These are phyloP conservation scores for Paramyrothecium sp. DNA, from an alignment of 2,329 filamentous ascomycete species.

Conservation along the genomic window DNA sequence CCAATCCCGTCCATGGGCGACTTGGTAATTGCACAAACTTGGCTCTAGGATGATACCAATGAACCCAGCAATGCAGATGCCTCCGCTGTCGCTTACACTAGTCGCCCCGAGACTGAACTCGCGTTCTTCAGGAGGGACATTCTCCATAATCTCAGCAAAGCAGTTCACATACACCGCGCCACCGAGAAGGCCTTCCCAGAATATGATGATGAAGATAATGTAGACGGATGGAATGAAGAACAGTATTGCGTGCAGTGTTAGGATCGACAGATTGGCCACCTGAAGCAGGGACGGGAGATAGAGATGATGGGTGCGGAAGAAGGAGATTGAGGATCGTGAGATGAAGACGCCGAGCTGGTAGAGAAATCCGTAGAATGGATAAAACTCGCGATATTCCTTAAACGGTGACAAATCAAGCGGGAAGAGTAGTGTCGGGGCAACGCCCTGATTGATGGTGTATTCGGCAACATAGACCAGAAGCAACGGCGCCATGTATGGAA, in stretches of 20 bases:
- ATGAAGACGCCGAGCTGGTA: slow-evolving; percentile 96
- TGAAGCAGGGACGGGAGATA: slow-evolving; percentile 85
- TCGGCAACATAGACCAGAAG: slow-evolving; percentile 92
- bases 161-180: slow-evolving; percentile 95
- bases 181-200: slow-evolving; percentile 92
- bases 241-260: slow-evolving; percentile 75
- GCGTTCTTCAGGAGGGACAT: slow-evolving; percentile 71
- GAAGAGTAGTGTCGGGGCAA: slow-evolving; percentile 86
- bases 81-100: slow-evolving; percentile 86
- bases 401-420: slow-evolving; percentile 77
- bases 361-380: slow-evolving; percentile 90
- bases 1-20: slow-evolving; percentile 73
- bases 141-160: slow-evolving; percentile 90
- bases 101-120: slow-evolving; percentile 91
- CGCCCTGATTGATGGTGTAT: slow-evolving; percentile 96
- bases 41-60: slow-evolving; percentile 81
- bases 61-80: slow-evolving; percentile 86
- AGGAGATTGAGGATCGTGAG: slow-evolving; percentile 86
- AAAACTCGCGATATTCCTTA: slow-evolving; percentile 78
- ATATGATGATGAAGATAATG: slow-evolving; percentile 78
- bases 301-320: slow-evolving; percentile 75
- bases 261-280: slow-evolving; percentile 69
- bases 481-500: slow-evolving; percentile 85
- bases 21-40: slow-evolving; percentile 80
- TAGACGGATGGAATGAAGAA: slow-evolving; percentile 84